Percentiles rank a stretch among this genome's conserved stretches.
Conservation (phyloP, 345 rosid species). For the Ceriops zippeliana region DNA sequence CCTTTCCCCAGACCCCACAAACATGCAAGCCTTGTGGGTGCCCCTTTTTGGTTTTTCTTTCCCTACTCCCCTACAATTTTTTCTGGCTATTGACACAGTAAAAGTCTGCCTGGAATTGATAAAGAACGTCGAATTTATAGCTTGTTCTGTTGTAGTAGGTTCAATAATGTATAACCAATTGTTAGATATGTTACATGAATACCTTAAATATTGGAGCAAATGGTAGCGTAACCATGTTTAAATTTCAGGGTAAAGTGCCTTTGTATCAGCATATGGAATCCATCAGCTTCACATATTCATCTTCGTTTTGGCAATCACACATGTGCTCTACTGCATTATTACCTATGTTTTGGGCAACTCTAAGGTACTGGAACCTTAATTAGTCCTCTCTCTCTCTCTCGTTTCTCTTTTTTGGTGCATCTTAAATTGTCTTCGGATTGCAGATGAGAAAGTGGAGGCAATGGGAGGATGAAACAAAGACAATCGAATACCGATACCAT, state of each 20-base stretch:
- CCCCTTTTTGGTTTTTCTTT: not conserved
- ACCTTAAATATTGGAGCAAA: not conserved
- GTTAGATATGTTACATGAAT: too few relatives aligned
- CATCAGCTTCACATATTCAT: constrained; percentile 93
- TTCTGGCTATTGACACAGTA: too few relatives aligned
- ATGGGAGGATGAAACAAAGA: constrained; percentile 85
- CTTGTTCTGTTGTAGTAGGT: too few relatives aligned
- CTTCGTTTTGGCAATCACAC: constrained; percentile 63
- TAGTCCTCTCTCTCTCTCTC: not conserved
- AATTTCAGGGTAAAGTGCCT: constrained; percentile 66
- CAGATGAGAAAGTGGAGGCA: constrained; percentile 90
- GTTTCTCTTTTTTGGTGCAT: not conserved
- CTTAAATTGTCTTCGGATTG: constrained; percentile 11
- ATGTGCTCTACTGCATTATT: constrained; percentile 57
- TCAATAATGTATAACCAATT: too few relatives aligned
- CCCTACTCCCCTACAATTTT: too few relatives aligned
- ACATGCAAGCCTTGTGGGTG: not conserved
- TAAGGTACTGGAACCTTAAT: constrained; percentile 40
- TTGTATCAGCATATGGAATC: constrained; percentile 71
- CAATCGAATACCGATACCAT: constrained; percentile 67
- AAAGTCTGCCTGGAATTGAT: too few relatives aligned
- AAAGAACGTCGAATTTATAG: too few relatives aligned
- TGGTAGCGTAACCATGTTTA: not conserved
- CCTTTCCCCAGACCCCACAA: not conserved
- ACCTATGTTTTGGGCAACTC: constrained; percentile 64